Conservation (phyloP, 1,284 basidiomycete genomes). For the Papiliotrema laurentii region DNA sequence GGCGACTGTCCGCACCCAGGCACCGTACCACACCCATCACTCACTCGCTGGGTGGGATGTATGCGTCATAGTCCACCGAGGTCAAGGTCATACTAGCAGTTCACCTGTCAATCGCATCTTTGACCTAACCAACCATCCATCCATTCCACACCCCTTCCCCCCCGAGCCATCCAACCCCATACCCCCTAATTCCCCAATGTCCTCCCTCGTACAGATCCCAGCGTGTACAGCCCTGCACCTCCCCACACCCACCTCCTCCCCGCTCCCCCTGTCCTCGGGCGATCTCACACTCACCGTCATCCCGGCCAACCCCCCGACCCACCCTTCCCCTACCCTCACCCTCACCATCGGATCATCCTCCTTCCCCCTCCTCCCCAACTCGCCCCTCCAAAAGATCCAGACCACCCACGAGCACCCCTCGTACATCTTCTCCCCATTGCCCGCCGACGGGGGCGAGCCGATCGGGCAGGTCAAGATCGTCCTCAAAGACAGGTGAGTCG, state of each 20-base stretch:
- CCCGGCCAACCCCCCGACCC: constrained; percentile 37
- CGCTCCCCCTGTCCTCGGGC: constrained; percentile 39
- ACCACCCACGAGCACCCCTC: constrained; percentile 38
- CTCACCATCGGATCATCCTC: constrained; percentile 35
- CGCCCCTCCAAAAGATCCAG: constrained; percentile 37
- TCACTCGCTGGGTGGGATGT: too few species aligned
- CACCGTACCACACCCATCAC: too few species aligned
- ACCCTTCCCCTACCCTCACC: constrained; percentile 30
- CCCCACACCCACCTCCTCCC: constrained; percentile 26
- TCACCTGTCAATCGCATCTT: too few species aligned
- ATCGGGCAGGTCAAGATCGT: constrained; percentile 43
- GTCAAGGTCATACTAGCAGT: too few species aligned
- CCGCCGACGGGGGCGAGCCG: constrained; percentile 27
- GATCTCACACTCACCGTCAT: constrained; percentile 37
- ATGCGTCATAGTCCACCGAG: too few species aligned
- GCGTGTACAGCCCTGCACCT: constrained; percentile 34
- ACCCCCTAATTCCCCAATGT: constrained; percentile 24
- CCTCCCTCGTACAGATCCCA: constrained; percentile 40
- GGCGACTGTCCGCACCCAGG: too few species aligned
- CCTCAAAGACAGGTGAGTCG: constrained; percentile 37
- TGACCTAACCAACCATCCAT: background rate
- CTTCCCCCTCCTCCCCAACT: constrained; percentile 35
- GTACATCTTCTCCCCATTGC: constrained; percentile 41
- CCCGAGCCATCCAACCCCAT: background rate
- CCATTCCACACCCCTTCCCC: background rate